Percentiles rank a stretch among this genome's conserved stretches.
These are phyloP conservation scores for Mesembryanthemum crystallinum DNA, from an alignment of 148 eudicot species.

Conservation along the genomic window DNA sequence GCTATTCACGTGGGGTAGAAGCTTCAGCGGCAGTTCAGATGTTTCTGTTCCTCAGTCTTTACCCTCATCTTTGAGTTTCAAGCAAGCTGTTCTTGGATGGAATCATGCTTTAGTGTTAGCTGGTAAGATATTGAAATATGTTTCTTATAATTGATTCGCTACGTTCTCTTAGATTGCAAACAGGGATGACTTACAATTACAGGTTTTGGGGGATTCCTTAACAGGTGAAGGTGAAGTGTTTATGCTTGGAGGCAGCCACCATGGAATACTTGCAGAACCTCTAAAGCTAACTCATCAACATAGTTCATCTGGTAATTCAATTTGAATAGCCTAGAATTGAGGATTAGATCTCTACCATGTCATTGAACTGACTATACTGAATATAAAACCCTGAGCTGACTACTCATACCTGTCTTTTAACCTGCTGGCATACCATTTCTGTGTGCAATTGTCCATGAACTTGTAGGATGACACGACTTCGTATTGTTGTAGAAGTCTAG, in stretches of 20 bases:
- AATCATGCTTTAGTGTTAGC: slow-evolving; percentile 73
- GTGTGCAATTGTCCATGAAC: background rate
- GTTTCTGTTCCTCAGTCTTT: slow-evolving; percentile 41
- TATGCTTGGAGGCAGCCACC: slow-evolving; percentile 79
- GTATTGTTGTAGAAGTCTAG: background rate
- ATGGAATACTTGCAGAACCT: slow-evolving; percentile 50
- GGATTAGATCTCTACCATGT: background rate
- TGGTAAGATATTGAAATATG: slow-evolving; percentile 34
- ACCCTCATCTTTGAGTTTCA: slow-evolving; percentile 35
- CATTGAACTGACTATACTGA: too few species aligned
- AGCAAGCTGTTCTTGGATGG: slow-evolving; percentile 87
- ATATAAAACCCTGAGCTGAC: background rate
- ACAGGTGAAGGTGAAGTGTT: slow-evolving; percentile 59
- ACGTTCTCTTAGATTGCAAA: background rate
- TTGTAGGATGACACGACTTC: background rate
- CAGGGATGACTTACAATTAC: slow-evolving; percentile 9
- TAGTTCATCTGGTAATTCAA: slow-evolving; percentile 38
- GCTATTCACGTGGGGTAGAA: slow-evolving; percentile 89
- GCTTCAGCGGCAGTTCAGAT: slow-evolving; percentile 48
- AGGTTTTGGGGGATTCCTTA: slow-evolving; percentile 16
- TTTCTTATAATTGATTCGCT: background rate
- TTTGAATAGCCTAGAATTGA: background rate
- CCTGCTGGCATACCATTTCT: background rate
- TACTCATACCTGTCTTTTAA: background rate
- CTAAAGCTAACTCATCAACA: slow-evolving; percentile 28